A percentile compares a stretch with the other conserved stretches of the same genome.
These are phyloP conservation scores for Apophysomyces trapeziformis DNA, from an alignment of 371 early-diverging fungal species.

Conservation along the genomic window DNA sequence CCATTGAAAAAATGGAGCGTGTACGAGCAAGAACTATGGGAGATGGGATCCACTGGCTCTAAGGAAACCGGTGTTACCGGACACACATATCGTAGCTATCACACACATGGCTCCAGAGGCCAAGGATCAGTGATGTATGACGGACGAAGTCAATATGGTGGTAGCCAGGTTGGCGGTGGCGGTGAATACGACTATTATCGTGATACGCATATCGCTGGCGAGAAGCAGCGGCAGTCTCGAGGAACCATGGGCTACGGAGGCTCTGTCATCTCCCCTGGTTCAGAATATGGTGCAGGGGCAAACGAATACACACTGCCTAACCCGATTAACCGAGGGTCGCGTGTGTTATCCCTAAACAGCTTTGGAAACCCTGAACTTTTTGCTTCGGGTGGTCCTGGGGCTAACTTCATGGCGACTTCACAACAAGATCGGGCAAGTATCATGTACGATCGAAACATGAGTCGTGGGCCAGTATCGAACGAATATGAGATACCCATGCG, in stretches of 20 bases:
- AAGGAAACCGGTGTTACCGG: conserved; percentile 45
- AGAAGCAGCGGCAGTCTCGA: conserved; percentile 24
- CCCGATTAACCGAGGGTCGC: conserved; percentile 30
- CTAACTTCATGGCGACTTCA: background rate
- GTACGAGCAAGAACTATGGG: conserved; percentile 83
- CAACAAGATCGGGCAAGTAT: conserved; percentile 3
- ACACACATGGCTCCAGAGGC: conserved; percentile 75
- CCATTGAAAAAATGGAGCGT: conserved; percentile 90
- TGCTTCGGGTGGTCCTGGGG: background rate
- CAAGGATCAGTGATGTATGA: conserved; percentile 62
- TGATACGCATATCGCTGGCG: conserved; percentile 22
- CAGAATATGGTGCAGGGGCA: conserved; percentile 19
- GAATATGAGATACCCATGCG: conserved; percentile 18
- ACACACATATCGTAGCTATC: conserved; percentile 28
- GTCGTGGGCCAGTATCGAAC: conserved; percentile 10
- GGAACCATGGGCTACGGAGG: conserved; percentile 16
- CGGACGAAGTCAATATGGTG: conserved; percentile 32
- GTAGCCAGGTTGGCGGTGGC: conserved; percentile 13
- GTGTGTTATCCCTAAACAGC: conserved; percentile 47
- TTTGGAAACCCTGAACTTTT: conserved; percentile 30
- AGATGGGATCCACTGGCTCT: conserved; percentile 53
- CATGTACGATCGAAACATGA: conserved; percentile 18
- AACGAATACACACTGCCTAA: conserved; percentile 32
- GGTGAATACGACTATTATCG: conserved; percentile 45
- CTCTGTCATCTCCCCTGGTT: conserved; percentile 23